Percentiles rank a stretch among this genome's conserved stretches.
phyloP scores from a whole-genome alignment of 441 rosid species.

The Iberis amara region DNA sequence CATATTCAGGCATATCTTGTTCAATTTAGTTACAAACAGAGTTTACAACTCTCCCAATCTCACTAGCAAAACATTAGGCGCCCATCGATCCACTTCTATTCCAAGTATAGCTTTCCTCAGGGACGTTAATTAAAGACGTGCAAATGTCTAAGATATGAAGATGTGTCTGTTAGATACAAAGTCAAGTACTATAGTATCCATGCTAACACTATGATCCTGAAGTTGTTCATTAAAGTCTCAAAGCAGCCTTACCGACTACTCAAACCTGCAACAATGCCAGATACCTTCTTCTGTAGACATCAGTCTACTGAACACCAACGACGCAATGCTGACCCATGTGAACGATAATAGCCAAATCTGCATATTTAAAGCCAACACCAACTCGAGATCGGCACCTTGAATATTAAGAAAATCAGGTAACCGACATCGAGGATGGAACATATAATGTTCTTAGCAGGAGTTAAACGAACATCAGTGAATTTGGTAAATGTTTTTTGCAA shows the following conservation, averaged over 20 bases:
- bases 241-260: constrained; percentile 96
- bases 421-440: constrained; percentile 63
- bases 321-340: constrained; percentile 81
- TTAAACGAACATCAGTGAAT: constrained; percentile 35
- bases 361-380: constrained; percentile 90
- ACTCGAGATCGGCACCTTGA: constrained; percentile 80
- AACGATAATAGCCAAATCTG: constrained; percentile 75
- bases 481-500: constrained; percentile 28
- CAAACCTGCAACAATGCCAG: constrained; percentile 70
- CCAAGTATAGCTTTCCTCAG: neutral
- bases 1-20: neutral
- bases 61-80: neutral
- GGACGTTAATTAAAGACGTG: neutral
- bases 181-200: constrained; percentile 36
- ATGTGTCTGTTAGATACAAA: neutral
- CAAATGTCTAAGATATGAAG: neutral
- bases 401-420: constrained; percentile 71
- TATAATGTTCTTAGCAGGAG: constrained; percentile 49
- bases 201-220: constrained; percentile 46
- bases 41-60: neutral
- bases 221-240: constrained; percentile 45
- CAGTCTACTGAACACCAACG: constrained; percentile 87
- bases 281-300: constrained; percentile 83
- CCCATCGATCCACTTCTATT: neutral
- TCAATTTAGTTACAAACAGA: neutral